Conservation (phyloP, 495 filamentous ascomycete genomes). For the Pseudomonodictys pantanalensis region DNA sequence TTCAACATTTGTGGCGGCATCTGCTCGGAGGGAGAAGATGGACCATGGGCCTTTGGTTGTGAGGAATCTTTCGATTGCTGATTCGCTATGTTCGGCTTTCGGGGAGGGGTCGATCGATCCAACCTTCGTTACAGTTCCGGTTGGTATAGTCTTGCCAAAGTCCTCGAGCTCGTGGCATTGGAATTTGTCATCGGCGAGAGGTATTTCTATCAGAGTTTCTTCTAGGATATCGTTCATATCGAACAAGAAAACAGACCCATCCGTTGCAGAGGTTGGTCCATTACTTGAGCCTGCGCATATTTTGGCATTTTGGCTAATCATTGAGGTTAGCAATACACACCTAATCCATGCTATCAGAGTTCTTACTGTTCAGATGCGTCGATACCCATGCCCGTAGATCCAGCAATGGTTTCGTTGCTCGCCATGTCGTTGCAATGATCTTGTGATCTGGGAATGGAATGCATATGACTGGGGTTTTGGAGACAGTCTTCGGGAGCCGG, state of each 20-base stretch:
- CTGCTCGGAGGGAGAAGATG: neutral
- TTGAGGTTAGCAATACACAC: neutral
- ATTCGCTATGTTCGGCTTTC: neutral
- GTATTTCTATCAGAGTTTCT: constrained; percentile 1
- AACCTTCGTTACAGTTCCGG: neutral
- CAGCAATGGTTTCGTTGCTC: neutral
- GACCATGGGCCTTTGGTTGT: neutral
- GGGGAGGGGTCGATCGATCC: neutral
- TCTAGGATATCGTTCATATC: neutral
- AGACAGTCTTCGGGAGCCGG: neutral
- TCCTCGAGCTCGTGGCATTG: neutral
- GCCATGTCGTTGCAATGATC: neutral
- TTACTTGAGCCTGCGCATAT: neutral
- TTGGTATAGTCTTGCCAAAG: neutral
- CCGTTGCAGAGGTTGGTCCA: neutral
- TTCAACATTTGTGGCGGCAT: neutral
- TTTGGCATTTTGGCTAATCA: neutral
- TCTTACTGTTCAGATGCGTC: neutral
- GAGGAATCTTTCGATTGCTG: constrained; percentile 5
- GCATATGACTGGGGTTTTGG: neutral
- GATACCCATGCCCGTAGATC: neutral
- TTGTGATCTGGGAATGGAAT: neutral
- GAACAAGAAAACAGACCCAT: neutral
- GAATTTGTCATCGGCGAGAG: neutral
- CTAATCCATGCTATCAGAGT: neutral